phyloP scores from a whole-genome alignment of 164 flowering plant species.

The Vitis riparia region DNA sequence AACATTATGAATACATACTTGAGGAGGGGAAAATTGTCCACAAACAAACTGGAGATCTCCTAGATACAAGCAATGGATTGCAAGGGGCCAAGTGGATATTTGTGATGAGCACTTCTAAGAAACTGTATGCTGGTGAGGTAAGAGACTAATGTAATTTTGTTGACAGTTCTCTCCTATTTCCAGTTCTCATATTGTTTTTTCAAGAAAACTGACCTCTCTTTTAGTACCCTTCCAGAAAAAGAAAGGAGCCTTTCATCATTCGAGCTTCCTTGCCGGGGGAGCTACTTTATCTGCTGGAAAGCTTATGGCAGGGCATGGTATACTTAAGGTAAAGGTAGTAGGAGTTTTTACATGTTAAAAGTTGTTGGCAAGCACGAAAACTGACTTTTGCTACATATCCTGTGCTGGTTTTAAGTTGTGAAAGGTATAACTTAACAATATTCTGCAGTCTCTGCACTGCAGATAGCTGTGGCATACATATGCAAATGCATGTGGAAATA shows the following conservation, averaged over 20 bases:
- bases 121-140: conserved; percentile 80
- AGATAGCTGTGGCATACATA: too few relatives aligned
- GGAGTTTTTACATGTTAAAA: not conserved
- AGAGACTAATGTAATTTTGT: conserved; percentile 5
- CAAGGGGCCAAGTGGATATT: conserved; percentile 72
- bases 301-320: conserved; percentile 60
- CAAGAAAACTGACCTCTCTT: not conserved
- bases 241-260: conserved; percentile 90
- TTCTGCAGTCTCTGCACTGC: too few relatives aligned
- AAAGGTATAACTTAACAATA: too few relatives aligned
- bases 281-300: conserved; percentile 89
- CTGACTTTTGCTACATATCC: too few relatives aligned
- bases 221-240: conserved; percentile 50
- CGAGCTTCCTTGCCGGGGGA: conserved; percentile 94
- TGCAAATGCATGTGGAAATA: too few relatives aligned
- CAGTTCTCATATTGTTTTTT: not conserved
- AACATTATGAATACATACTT: conserved; percentile 64
- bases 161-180: not conserved
- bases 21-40: conserved; percentile 60
- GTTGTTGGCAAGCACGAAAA: not conserved
- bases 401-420: too few relatives aligned
- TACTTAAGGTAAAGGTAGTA: conserved; percentile 54
- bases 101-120: conserved; percentile 85
- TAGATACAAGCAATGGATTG: conserved; percentile 52
- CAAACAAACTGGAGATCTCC: conserved; percentile 45